Base-by-base conservation (phyloP, 2,329 filamentous ascomycete genomes). In the Pseudogymnoascus sp. region DNA sequence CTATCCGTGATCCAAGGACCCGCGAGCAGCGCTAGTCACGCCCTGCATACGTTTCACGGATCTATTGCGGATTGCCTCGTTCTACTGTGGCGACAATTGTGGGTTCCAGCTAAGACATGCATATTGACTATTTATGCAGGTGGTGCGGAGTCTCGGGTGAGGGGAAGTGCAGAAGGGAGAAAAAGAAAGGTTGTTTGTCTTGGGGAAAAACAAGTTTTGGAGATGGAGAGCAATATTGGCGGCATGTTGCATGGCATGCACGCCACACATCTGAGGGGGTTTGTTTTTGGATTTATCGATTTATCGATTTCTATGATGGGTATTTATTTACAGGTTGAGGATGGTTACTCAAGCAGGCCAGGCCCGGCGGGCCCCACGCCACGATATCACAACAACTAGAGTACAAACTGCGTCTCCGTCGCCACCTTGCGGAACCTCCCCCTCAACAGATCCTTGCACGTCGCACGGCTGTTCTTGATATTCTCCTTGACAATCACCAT, bases 401-500 rank as follows among this genome's bases (percentile, higher is more conserved):
- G 1, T 11, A 33, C 50, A 11, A 11, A 33, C 50, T 56, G 50
- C 6, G 50, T 56, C 50, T 56, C 50, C 4, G 50, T 56, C 29
- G 50, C 50, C 59, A 62, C 60, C 60, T 62, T 62, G 6, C 7
- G 59, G n/a, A 40, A 62, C 11, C 60, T 46, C 21, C 37, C 37
- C 31, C 9, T 35, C 35, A 62, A 4, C n/a, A 62, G 19, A 56
- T 62, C 60, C 7, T 7, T 33, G 19, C 21, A 23, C 10, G 50
- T 56, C 10, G 50, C 50, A 9, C 26, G 7, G 10, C 50, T 56
- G 7, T 56, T 75, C n/a, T 74, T 73, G 38, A 79, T 65, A 69
- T 88, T 89, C 76, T 87, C 78, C 64, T 75, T 77, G 0, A 89
- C 85, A 50, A 89, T 79, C 50, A 87, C 81, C 44, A 77, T 76